Evolutionary conservation across 352 stramenopile genomes (phyloP), one percentile per base, ranked within the genome.

Genomic region (Globisporangium emineosum): DNA sequence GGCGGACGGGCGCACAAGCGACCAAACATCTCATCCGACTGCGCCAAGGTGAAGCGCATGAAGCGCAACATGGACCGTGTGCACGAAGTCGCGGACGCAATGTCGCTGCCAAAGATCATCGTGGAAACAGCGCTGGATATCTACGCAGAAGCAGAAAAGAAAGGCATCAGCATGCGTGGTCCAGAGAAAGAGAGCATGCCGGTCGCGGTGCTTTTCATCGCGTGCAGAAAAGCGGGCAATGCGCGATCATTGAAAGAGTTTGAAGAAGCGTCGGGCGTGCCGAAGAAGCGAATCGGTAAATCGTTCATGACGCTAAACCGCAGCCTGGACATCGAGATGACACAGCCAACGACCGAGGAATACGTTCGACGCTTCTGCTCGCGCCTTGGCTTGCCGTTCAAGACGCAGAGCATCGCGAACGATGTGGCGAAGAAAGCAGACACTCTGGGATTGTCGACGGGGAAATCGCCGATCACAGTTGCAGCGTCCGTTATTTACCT

Each of bases 331-430:
- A 73, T 93, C 7, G 80, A 91, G n/a, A 76, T 90, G 67, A 77
- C 73, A 27, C 81, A 90, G 65, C 75, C 81, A 6, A 81, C 77
- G 25, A 93, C 83, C 1, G 81, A 90, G 40, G 81, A 91, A 23
- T 93, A 91, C 62, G 81, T 93, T 19, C 76, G 76, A 21, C 85
- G 85, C 47, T 93, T 93, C 63, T 89, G 82, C 67, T 91, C 82
- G 30, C 77, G 79, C 60, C 70, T 93, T 1, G 81, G 82, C 5
- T 59, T 93, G n/a, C 77, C 85, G 27, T 83, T 70, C 60, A 91
- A 91, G 65, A 93, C 85, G 12, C 85, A 90, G 67, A 83, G 71
- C 57, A 89, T 93, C 64, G 85, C 85, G 42, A 75, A 90, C 58
- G 71, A 76, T n/a, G 79, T 93, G 3, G 85, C 83, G 15, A 86